Base-by-base conservation (phyloP, 108 stramenopile genomes). In the Aurantiochytrium sp. region DNA sequence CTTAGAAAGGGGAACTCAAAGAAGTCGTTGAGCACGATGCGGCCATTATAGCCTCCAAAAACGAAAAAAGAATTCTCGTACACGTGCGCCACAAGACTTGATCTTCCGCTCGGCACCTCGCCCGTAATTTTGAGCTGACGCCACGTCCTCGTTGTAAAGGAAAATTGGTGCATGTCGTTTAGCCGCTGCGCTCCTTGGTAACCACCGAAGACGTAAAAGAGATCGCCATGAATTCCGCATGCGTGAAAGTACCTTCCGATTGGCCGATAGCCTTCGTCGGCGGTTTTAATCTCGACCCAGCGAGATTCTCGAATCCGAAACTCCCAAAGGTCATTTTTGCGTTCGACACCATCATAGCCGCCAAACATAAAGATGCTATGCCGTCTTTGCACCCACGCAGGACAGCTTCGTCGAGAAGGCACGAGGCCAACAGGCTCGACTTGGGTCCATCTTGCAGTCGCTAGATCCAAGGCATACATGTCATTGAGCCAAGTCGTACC, bases 221-320 rank as follows among this genome's bases (percentile, higher is more conserved):
- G 95, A 88, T 96, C 96, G 18, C 95, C 96, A 58, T 97, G 90
- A 29, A 97, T 94, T 57, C 96, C 96, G 91, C 97, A 97, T 2
- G 96, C 95, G 91, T 98, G 97, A 71, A 97, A 97, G 88, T 98
- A 97, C n/a, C 97, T 90, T 5, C 96, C 96, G 88, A 94, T 95
- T 0, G 97, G 97, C 8, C 94, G 92, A 14, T 91, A 92, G n/a
- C 97, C 97, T 18, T 92, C 89, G 35, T 69, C 64, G 21, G 64
- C 64, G 60, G 95, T 94, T 29, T 96, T 96, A 73, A 98, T 93
- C 89, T 97, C 96, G 0, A 92, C 94, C 97, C 97, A 98, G 14
- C 94, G 93, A 89, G 96, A 96, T 12, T 96, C 96, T 12, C 92
- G 72, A 57, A 97, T 92, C 87, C 96, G 95, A 89, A 94, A 97